phyloP scores from a whole-genome alignment of 768 basidiomycete genomes.

The Boletus bicolor region DNA sequence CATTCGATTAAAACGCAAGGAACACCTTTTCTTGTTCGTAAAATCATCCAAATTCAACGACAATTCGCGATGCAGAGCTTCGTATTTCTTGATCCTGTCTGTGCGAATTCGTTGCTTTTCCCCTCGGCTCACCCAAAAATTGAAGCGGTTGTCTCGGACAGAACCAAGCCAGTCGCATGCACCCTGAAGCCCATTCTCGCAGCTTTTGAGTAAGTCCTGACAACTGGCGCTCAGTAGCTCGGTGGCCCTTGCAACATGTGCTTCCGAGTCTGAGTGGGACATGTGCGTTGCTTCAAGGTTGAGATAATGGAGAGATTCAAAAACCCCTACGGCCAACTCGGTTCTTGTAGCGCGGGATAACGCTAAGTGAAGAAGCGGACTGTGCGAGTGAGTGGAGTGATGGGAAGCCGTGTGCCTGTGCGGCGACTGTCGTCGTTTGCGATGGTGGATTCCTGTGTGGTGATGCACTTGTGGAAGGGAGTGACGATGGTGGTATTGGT shows the following conservation, averaged over 20 bases:
- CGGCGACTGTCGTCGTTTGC: conserved; percentile 9
- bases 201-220: conserved; percentile 46
- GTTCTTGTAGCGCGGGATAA: conserved; percentile 29
- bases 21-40: conserved; percentile 48
- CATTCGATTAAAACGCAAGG: not conserved
- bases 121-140: conserved; percentile 35
- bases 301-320: conserved; percentile 68
- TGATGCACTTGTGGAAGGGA: conserved; percentile 6
- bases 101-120: conserved; percentile 31
- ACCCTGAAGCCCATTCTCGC: conserved; percentile 39
- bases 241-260: conserved; percentile 41
- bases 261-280: conserved; percentile 45
- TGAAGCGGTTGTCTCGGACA: conserved; percentile 35
- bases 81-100: conserved; percentile 37
- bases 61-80: conserved; percentile 38
- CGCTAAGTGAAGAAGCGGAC: conserved; percentile 39
- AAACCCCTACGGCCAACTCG: conserved; percentile 66
- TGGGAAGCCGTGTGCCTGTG: conserved; percentile 16
- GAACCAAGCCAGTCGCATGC: conserved; percentile 50
- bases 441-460: not conserved
- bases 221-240: conserved; percentile 51
- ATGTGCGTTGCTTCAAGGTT: conserved; percentile 59
- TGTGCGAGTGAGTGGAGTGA: conserved; percentile 34
- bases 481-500: not conserved
- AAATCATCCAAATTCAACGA: conserved; percentile 43